A percentile compares a stretch with the other conserved stretches of the same genome.
Evolutionary conservation across 176 grass and related monocot species (phyloP).

Genomic region (Metroxylon sagu): DNA sequence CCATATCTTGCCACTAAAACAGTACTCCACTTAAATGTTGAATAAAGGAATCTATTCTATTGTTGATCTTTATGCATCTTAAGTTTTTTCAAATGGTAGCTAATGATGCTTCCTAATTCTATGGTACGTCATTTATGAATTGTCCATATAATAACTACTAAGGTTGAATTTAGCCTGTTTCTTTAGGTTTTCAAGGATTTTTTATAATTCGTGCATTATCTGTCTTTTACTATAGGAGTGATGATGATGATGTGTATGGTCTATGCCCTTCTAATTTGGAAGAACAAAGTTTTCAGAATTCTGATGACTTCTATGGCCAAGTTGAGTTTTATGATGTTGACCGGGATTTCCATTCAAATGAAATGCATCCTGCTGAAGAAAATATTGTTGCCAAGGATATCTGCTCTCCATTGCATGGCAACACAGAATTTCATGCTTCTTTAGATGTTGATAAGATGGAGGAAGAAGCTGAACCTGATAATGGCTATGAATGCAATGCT

Average conservation of each 20-base stretch:
- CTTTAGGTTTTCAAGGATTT: too few species aligned
- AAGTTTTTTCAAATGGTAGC: too few species aligned
- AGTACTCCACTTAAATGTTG: too few species aligned
- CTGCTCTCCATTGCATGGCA: conserved; percentile 22
- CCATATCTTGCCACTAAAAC: too few species aligned
- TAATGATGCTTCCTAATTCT: too few species aligned
- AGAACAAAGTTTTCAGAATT: conserved; percentile 30
- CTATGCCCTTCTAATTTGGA: conserved; percentile 48
- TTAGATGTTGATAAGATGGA: conserved; percentile 43
- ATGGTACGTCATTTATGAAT: too few species aligned
- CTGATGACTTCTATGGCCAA: conserved; percentile 45
- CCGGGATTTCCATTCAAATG: conserved; percentile 33
- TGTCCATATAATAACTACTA: too few species aligned
- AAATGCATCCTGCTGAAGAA: conserved; percentile 26
- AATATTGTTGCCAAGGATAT: conserved; percentile 40
- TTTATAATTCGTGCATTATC: too few species aligned
- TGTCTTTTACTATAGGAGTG: conserved; percentile 49
- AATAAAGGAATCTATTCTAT: too few species aligned
- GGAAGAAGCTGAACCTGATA: conserved; percentile 69
- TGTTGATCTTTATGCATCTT: too few species aligned
- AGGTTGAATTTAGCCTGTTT: too few species aligned
- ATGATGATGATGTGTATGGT: conserved; percentile 60
- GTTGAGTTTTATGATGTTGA: conserved; percentile 49
- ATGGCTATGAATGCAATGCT: conserved; percentile 67
- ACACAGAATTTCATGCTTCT: conserved; percentile 25